phyloP scores from a whole-genome alignment of 805 yeast genomes.

The Candida ipomoeae region DNA sequence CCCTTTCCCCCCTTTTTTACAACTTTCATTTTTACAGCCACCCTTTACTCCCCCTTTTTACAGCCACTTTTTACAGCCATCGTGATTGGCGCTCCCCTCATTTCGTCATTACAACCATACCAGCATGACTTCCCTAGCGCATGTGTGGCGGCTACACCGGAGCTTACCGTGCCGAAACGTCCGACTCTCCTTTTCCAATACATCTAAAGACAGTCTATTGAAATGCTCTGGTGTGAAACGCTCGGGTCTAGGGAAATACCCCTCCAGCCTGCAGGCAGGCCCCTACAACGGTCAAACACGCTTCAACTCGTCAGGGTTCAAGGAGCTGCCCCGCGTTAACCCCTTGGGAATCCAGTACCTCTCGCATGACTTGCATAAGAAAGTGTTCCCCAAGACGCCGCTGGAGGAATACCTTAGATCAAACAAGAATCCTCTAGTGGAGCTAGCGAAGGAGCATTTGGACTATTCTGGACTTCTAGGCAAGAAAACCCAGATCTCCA shows the following conservation, averaged over 20 bases:
- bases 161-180: neutral
- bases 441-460: slow-evolving; percentile 59
- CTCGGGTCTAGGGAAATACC: no score
- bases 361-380: slow-evolving; percentile 52
- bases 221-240: no score
- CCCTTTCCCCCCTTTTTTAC: no score
- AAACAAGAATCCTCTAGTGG: slow-evolving; percentile 28
- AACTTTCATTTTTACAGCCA: no score
- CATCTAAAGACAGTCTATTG: no score
- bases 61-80: neutral
- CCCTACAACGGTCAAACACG: neutral
- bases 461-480: slow-evolving; percentile 64
- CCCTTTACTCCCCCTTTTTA: no score
- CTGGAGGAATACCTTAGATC: slow-evolving; percentile 26
- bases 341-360: slow-evolving; percentile 80
- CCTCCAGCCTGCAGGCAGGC: neutral
- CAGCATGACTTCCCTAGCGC: neutral
- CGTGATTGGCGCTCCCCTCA: neutral
- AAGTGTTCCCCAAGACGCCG: slow-evolving; percentile 50
- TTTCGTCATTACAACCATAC: no score
- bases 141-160: neutral
- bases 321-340: slow-evolving; percentile 50
- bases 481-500: slow-evolving; percentile 58
- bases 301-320: neutral
- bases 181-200: no score